These are phyloP conservation scores for Phytophthora brassicae DNA, from an alignment of 352 stramenopile species.

Conservation along the genomic window DNA sequence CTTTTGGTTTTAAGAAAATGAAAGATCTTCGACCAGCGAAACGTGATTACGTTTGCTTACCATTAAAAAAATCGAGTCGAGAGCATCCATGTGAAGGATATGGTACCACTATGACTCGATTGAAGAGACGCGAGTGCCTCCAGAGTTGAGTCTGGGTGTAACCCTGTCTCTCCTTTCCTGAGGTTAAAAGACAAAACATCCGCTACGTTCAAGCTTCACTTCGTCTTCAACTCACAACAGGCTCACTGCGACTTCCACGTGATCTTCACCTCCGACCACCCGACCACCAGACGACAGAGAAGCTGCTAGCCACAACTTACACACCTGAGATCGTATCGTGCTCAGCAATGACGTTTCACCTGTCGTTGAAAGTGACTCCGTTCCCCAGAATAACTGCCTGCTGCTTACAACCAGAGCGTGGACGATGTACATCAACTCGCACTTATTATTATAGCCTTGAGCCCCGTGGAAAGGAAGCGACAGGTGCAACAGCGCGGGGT, in stretches of 20 bases:
- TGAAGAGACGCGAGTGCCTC: background rate
- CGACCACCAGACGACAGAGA: too few species aligned
- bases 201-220: background rate
- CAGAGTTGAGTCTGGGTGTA: background rate
- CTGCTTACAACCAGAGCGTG: too few species aligned
- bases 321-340: too few species aligned
- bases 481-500: constrained; percentile 10
- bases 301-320: too few species aligned
- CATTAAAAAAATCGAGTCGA: constrained; percentile 9
- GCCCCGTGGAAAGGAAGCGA: constrained; percentile 31
- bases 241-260: too few species aligned
- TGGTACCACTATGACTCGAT: background rate
- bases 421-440: constrained; percentile 42
- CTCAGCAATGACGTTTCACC: too few species aligned
- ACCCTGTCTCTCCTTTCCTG: background rate
- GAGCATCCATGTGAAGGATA: background rate
- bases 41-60: constrained; percentile 19
- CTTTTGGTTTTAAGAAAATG: background rate
- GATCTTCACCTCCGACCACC: too few species aligned
- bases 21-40: constrained; percentile 4
- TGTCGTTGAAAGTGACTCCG: too few species aligned
- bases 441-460: constrained; percentile 39
- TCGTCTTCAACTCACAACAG: background rate
- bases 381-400: too few species aligned
- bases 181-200: background rate